phyloP scores from a whole-genome alignment of 2,329 filamentous ascomycete species.

The Microsporum canis region DNA sequence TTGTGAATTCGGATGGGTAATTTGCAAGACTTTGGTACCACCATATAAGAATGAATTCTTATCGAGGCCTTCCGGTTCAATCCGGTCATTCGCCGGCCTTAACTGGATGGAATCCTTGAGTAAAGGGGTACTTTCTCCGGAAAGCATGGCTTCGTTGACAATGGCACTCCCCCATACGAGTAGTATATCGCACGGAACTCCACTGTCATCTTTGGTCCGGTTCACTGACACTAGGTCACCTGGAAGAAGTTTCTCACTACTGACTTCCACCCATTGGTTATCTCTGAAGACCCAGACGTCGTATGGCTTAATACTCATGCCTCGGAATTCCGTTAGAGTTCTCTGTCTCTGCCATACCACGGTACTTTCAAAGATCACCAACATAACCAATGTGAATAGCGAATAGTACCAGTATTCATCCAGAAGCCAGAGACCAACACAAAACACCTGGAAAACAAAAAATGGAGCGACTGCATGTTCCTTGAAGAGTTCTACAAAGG shows the following conservation, averaged over 20 bases:
- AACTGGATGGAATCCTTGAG: slow-evolving; percentile 93
- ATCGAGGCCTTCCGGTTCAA: slow-evolving; percentile 85
- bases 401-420: slow-evolving; percentile 99
- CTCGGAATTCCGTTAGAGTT: slow-evolving; percentile 89
- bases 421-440: slow-evolving; percentile 94
- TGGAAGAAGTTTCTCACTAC: slow-evolving; percentile 83
- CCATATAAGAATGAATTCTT: slow-evolving; percentile 96
- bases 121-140: slow-evolving; percentile 91
- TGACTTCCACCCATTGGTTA: slow-evolving; percentile 76
- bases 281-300: slow-evolving; percentile 82
- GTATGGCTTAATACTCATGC: slow-evolving; percentile 99
- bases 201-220: slow-evolving; percentile 91
- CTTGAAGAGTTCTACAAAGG: slow-evolving; percentile 90
- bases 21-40: slow-evolving; percentile 91
- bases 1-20: slow-evolving; percentile 69
- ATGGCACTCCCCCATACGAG: slow-evolving; percentile 90
- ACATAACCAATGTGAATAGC: slow-evolving; percentile 96
- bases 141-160: slow-evolving; percentile 98
- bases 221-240: slow-evolving; percentile 87
- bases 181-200: slow-evolving; percentile 94
- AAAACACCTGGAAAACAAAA: slow-evolving; percentile 99
- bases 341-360: slow-evolving; percentile 98
- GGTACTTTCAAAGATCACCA: slow-evolving; percentile 93
- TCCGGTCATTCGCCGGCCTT: slow-evolving; percentile 63
- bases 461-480: slow-evolving; percentile 98